Conservation (phyloP, 805 yeast genomes). For the Starmerella potacharoeniae region DNA sequence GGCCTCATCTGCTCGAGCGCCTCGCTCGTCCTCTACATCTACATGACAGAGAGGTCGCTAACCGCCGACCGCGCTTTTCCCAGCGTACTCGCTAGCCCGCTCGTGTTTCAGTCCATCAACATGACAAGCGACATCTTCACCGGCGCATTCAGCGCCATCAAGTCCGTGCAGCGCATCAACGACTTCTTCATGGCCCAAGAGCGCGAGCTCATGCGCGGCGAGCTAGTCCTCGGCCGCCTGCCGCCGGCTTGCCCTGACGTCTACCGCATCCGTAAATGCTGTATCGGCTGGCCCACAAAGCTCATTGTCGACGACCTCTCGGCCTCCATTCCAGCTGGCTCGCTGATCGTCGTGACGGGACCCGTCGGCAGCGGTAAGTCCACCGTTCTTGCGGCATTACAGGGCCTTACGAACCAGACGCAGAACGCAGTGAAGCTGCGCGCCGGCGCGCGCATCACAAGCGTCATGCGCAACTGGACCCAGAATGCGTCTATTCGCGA, state of each 20-base stretch:
- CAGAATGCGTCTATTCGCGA: conserved; percentile 85
- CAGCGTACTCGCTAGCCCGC: conserved; percentile 15
- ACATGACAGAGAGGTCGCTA: background rate
- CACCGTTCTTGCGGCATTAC: conserved; percentile 60
- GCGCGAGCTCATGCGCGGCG: background rate
- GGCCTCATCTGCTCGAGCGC: background rate
- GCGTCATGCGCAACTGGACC: conserved; percentile 83
- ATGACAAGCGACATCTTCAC: conserved; percentile 31
- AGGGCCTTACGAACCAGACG: conserved; percentile 63
- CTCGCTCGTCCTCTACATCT: background rate
- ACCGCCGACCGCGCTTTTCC: background rate
- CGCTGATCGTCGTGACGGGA: conserved; percentile 76
- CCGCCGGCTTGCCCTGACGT: background rate
- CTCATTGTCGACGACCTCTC: conserved; percentile 35
- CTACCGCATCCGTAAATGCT: conserved; percentile 36
- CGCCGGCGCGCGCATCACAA: conserved; percentile 41
- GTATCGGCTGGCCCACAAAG: conserved; percentile 47
- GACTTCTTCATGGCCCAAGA: conserved; percentile 30
- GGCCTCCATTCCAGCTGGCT: conserved; percentile 57
- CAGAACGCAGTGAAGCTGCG: conserved; percentile 59
- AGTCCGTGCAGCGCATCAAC: conserved; percentile 36
- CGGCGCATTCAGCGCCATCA: background rate
- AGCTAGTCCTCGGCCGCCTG: background rate
- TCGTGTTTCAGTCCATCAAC: conserved; percentile 34
- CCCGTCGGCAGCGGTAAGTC: conserved; percentile 87